These are phyloP conservation scores for Beauveria varroae DNA, from an alignment of 2,329 filamentous ascomycete species.

Conservation along the genomic window DNA sequence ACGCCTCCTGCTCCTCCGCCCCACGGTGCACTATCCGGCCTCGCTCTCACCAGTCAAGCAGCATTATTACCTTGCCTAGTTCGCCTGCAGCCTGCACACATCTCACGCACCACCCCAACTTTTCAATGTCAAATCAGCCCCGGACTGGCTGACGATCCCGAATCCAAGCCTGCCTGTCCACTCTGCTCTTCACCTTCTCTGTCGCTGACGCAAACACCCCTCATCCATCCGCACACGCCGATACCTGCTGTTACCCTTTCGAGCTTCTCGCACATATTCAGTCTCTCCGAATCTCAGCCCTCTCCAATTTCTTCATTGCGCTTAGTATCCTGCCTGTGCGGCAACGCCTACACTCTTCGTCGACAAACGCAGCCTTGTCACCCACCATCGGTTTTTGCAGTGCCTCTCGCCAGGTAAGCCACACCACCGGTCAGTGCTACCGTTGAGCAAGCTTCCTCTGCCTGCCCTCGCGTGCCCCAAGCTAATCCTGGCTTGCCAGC, in stretches of 20 bases:
- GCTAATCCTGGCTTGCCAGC: slow-evolving; percentile 2
- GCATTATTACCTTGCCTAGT: neutral
- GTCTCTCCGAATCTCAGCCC: neutral
- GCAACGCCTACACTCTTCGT: neutral
- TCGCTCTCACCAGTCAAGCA: neutral
- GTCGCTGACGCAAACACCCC: slow-evolving; percentile 8
- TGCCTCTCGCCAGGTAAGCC: neutral
- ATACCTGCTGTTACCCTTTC: neutral
- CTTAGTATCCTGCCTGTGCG: neutral
- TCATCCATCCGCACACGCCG: slow-evolving; percentile 4
- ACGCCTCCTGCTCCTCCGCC: neutral
- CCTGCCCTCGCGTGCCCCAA: neutral
- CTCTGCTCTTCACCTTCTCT: neutral
- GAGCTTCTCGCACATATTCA: neutral
- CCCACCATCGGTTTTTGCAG: neutral
- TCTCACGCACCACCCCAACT: neutral
- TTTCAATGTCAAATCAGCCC: neutral
- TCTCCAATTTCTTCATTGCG: neutral
- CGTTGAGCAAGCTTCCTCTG: neutral
- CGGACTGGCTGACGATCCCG: neutral
- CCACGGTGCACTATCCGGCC: neutral
- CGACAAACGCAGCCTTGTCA: neutral
- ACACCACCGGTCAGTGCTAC: neutral
- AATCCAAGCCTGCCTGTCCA: neutral
- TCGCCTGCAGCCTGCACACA: neutral